Conservation (phyloP, 495 filamentous ascomycete species). For the Penicillium canariense region DNA sequence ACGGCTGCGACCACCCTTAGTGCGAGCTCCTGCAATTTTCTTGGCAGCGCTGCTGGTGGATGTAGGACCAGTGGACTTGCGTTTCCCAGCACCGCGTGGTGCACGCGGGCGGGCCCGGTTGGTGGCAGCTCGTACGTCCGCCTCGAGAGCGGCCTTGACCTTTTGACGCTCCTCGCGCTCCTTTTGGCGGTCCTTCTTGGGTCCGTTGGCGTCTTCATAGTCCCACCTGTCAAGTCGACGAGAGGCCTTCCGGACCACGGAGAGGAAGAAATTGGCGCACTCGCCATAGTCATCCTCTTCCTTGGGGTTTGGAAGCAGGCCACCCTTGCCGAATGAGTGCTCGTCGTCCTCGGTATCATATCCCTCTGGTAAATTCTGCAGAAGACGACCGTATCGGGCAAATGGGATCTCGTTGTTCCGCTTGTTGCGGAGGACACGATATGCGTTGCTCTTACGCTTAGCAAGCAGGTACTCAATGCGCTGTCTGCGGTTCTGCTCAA, state of each 20-base stretch:
- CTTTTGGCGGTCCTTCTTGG: slow-evolving; percentile 42
- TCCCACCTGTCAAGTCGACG: slow-evolving; percentile 77
- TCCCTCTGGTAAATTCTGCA: slow-evolving; percentile 63
- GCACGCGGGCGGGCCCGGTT: slow-evolving; percentile 24
- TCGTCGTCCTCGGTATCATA: slow-evolving; percentile 83
- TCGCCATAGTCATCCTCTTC: slow-evolving; percentile 79
- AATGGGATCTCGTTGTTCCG: slow-evolving; percentile 56
- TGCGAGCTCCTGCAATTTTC: slow-evolving; percentile 25
- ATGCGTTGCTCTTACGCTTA: slow-evolving; percentile 62
- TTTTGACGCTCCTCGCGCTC: slow-evolving; percentile 46
- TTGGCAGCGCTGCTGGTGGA: slow-evolving; percentile 25
- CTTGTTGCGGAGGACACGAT: slow-evolving; percentile 58
- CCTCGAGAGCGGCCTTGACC: slow-evolving; percentile 24
- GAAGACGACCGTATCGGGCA: slow-evolving; percentile 65
- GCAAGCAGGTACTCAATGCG: slow-evolving; percentile 85
- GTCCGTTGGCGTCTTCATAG: slow-evolving; percentile 49
- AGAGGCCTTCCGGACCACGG: slow-evolving; percentile 64
- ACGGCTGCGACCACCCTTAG: slow-evolving; percentile 34
- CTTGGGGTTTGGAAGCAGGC: slow-evolving; percentile 62
- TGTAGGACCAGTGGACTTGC: slow-evolving; percentile 35
- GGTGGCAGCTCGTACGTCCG: slow-evolving; percentile 22
- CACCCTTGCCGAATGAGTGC: slow-evolving; percentile 57
- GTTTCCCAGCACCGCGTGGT: slow-evolving; percentile 25
- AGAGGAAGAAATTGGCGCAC: slow-evolving; percentile 67
- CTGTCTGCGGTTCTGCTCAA: slow-evolving; percentile 83